A percentile compares a stretch with the other conserved stretches of the same genome.
phyloP scores from a whole-genome alignment of 2,329 filamentous ascomycete species.

The Elsinoe fawcettii region DNA sequence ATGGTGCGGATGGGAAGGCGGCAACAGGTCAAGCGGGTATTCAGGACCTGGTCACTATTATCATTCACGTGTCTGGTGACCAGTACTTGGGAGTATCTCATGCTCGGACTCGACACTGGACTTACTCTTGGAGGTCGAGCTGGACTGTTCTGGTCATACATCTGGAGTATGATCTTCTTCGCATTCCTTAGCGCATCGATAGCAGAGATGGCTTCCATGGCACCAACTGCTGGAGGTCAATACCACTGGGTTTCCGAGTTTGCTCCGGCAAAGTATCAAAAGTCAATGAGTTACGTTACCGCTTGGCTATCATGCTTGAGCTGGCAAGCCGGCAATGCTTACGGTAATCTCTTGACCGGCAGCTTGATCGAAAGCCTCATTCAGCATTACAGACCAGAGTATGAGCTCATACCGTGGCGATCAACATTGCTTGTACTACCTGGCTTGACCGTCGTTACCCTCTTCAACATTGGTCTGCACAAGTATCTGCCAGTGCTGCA shows the following conservation, averaged over 20 bases:
- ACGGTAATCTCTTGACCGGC: slow-evolving; percentile 7
- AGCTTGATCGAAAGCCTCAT: slow-evolving; percentile 6
- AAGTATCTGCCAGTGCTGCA: slow-evolving; percentile 23
- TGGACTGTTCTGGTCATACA: slow-evolving; percentile 24
- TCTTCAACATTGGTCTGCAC: background rate
- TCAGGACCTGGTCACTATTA: slow-evolving; percentile 20
- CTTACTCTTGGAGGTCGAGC: slow-evolving; percentile 22
- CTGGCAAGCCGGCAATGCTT: slow-evolving; percentile 25
- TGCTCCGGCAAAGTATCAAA: slow-evolving; percentile 35
- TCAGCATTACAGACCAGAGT: slow-evolving; percentile 6
- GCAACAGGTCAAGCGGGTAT: slow-evolving; percentile 16
- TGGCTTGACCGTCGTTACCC: background rate
- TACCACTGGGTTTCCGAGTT: slow-evolving; percentile 40
- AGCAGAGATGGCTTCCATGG: slow-evolving; percentile 40
- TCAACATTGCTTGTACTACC: slow-evolving; percentile 8
- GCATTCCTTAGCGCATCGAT: slow-evolving; percentile 21
- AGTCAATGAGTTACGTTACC: slow-evolving; percentile 40
- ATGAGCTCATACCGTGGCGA: slow-evolving; percentile 12
- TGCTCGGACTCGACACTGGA: slow-evolving; percentile 15
- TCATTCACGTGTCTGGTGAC: slow-evolving; percentile 20
- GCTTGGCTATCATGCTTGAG: slow-evolving; percentile 39
- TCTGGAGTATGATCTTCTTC: slow-evolving; percentile 11
- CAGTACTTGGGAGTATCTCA: slow-evolving; percentile 22
- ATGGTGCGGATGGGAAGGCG: slow-evolving; percentile 8
- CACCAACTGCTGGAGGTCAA: slow-evolving; percentile 33